These are phyloP conservation scores for Cryptococcus depauperatus DNA, from an alignment of 1,284 basidiomycete genomes.

Conservation along the genomic window DNA sequence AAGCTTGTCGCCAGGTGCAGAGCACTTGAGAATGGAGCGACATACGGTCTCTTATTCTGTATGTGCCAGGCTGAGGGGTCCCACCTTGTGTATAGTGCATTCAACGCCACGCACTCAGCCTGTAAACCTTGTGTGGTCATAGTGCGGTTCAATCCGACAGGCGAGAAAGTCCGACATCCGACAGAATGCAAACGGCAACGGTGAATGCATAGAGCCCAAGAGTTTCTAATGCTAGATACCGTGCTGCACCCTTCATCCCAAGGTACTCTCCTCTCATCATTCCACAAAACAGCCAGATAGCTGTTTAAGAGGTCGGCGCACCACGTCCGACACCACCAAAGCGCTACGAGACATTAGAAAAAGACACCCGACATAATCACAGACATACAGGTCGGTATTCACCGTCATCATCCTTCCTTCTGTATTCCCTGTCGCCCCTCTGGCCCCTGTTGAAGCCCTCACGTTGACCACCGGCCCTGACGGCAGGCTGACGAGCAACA, in stretches of 20 bases:
- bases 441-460: constrained; percentile 70
- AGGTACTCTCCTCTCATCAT: background rate
- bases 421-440: constrained; percentile 73
- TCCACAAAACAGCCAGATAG: background rate
- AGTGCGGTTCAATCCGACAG: too few relatives aligned
- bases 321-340: constrained; percentile 83
- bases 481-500: constrained; percentile 58
- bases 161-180: background rate
- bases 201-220: background rate
- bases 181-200: background rate
- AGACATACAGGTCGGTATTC: constrained; percentile 61
- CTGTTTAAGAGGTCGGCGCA: constrained; percentile 56
- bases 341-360: constrained; percentile 39
- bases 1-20: too few relatives aligned
- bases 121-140: too few relatives aligned
- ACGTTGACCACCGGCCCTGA: constrained; percentile 44
- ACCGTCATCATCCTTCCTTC: constrained; percentile 59
- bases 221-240: background rate
- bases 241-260: constrained; percentile 22
- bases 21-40: too few relatives aligned
- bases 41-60: too few relatives aligned
- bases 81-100: too few relatives aligned
- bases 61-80: too few relatives aligned
- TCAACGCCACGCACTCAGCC: too few relatives aligned
- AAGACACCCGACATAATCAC: background rate